Evolutionary conservation across 1,284 basidiomycete species (phyloP).

Genomic region (Irpex sp.): DNA sequence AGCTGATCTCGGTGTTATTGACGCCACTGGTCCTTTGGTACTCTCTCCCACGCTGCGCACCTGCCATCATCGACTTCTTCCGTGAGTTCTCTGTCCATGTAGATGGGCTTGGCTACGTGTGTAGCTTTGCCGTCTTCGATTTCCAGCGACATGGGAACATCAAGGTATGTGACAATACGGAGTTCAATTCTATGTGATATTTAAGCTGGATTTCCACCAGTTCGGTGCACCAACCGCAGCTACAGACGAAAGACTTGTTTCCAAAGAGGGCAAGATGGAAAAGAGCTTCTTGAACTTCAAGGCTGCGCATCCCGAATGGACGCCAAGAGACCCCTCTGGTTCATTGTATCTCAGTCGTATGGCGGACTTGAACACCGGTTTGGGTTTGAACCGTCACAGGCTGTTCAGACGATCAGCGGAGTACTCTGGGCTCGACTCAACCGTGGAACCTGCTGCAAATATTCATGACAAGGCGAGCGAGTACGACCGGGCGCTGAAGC

Average conservation of each 20-base stretch:
- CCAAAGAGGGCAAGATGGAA: constrained; percentile 96
- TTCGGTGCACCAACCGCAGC: constrained; percentile 74
- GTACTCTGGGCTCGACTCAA: constrained; percentile 4
- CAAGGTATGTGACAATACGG: constrained; percentile 42
- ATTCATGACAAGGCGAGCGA: constrained; percentile 57
- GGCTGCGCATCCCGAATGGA: constrained; percentile 94
- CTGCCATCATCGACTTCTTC: constrained; percentile 93
- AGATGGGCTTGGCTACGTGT: constrained; percentile 94
- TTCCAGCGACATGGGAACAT: constrained; percentile 90
- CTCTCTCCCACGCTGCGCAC: constrained; percentile 85
- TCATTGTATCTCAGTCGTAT: constrained; percentile 84
- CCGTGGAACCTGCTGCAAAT: constrained; percentile 29
- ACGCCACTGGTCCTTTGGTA: constrained; percentile 95
- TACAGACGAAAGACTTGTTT: constrained; percentile 71
- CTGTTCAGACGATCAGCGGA: constrained; percentile 17
- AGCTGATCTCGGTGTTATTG: constrained; percentile 86
- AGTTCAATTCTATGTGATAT: neutral
- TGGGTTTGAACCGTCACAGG: constrained; percentile 24
- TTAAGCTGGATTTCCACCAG: constrained; percentile 28
- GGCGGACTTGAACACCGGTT: constrained; percentile 52
- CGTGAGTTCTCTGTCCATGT: constrained; percentile 96
- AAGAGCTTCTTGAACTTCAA: constrained; percentile 97
- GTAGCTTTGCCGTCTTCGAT: constrained; percentile 97
- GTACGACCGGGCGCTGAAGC: constrained; percentile 71
- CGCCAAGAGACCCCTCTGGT: constrained; percentile 80